These are phyloP conservation scores for Trichosanthes truncata DNA, from an alignment of 306 rosid genomes.

Conservation along the genomic window DNA sequence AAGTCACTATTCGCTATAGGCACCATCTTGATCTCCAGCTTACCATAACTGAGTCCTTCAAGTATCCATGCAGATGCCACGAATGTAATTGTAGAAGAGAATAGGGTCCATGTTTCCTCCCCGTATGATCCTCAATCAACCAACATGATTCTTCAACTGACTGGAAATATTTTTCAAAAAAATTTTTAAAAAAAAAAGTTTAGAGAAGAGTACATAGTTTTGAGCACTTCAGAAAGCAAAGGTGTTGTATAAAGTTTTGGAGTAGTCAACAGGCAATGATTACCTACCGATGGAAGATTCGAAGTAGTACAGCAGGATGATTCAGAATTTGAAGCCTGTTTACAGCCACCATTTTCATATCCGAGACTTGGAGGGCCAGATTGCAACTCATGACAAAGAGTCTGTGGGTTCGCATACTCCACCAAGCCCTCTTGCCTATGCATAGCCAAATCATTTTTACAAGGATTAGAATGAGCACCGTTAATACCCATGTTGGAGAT, in stretches of 20 bases:
- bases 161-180: conserved; percentile 22
- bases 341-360: conserved; percentile 16
- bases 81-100: conserved; percentile 59
- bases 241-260: neutral
- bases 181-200: neutral
- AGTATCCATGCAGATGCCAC: conserved; percentile 69
- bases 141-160: conserved; percentile 53
- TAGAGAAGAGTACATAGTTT: neutral
- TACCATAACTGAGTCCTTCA: conserved; percentile 63
- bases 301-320: conserved; percentile 16
- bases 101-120: conserved; percentile 71
- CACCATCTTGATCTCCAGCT: conserved; percentile 19
- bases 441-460: conserved; percentile 22
- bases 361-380: conserved; percentile 21
- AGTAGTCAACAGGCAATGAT: conserved; percentile 9
- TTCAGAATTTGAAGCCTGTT: conserved; percentile 19
- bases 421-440: conserved; percentile 23
- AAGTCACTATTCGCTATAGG: neutral
- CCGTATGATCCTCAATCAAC: conserved; percentile 69
- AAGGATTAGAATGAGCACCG: conserved; percentile 22
- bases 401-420: conserved; percentile 20
- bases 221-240: conserved; percentile 1
- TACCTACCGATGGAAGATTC: conserved; percentile 27
- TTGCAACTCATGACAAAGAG: conserved; percentile 25
- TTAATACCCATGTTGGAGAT: conserved; percentile 24